These are phyloP conservation scores for Paraphaeosphaeria sporulosa DNA, from an alignment of 2,329 filamentous ascomycete species.

Conservation along the genomic window DNA sequence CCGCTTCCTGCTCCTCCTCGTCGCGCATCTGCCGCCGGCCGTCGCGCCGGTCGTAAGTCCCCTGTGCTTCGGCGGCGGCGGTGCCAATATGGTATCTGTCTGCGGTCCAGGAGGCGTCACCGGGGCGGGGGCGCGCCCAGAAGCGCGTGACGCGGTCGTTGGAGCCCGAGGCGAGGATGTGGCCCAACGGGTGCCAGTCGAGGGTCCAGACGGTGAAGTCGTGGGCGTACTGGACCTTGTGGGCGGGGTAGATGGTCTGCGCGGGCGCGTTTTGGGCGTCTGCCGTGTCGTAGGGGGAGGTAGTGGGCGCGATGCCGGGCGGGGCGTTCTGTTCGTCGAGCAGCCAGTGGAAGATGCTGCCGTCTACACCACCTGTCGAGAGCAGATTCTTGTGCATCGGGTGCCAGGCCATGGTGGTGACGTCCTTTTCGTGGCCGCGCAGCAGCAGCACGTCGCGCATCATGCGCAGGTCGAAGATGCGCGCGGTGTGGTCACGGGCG, in stretches of 20 bases:
- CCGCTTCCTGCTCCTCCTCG: slow-evolving; percentile 90
- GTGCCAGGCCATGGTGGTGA: slow-evolving; percentile 92
- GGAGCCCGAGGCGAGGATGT: slow-evolving; percentile 92
- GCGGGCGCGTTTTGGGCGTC: slow-evolving; percentile 81
- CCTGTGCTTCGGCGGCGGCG: slow-evolving; percentile 88
- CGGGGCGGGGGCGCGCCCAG: slow-evolving; percentile 90
- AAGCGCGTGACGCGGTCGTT: slow-evolving; percentile 97
- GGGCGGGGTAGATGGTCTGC: slow-evolving; percentile 91
- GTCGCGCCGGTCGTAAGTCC: slow-evolving; percentile 88
- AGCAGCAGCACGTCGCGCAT: slow-evolving; percentile 97
- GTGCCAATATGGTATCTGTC: slow-evolving; percentile 97
- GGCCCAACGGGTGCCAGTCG: slow-evolving; percentile 96
- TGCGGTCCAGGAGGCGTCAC: slow-evolving; percentile 83
- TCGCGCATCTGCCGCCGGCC: slow-evolving; percentile 82
- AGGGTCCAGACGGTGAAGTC: slow-evolving; percentile 97
- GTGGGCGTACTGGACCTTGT: slow-evolving; percentile 86
- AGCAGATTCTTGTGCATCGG: slow-evolving; percentile 89
- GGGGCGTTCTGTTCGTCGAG: slow-evolving; percentile 93
- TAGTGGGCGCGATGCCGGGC: slow-evolving; percentile 70
- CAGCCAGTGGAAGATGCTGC: slow-evolving; percentile 91
- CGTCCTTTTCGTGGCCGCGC: slow-evolving; percentile 94
- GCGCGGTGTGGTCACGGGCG: slow-evolving; percentile 88
- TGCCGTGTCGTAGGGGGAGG: slow-evolving; percentile 84
- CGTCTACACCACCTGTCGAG: slow-evolving; percentile 89
- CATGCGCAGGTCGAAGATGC: slow-evolving; percentile 94